Evolutionary conservation across 768 basidiomycete species (phyloP), one percentile per base, ranked within the genome.

Genomic region (Pleurotus salmoneostramineus): DNA sequence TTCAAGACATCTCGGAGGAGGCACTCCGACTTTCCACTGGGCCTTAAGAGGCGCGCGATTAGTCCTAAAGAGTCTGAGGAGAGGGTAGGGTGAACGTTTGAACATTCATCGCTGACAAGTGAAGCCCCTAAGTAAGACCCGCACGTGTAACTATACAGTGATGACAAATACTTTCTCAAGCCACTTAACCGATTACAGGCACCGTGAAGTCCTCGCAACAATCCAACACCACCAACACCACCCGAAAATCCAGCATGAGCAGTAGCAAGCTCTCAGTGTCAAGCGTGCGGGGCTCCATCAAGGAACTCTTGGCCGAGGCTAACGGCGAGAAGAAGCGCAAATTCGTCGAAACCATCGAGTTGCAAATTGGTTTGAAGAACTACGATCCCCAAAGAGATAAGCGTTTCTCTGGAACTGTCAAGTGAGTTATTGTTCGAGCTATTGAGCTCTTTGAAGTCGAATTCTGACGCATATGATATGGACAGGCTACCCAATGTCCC

Each of bases 321-420:
- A 89, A 77, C 64, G 88, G 88, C 77, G 93, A 94, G 74, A 89
- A 91, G 78, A 90, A 83, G 77, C 87, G 94, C 66, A 95, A 96
- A 75, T 96, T 95, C 71, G 85, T 95, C 62, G 94, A 96, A 83
- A 97, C 95, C 58, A 88, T 96, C 70, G 95, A 97, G 75, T 83
- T 97, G 66, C 94, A 96, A 75, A 92, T 97, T 66, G 95, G 95
- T 65, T 84, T 97, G 69, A 97, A 96, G 83, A 97, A 97, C 85
- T 97, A 97, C 80, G 95, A 99, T 76, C 96, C 97, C 66, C 97
- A 98, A 86, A 83, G 97, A 63, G 97, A 99, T 78, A 99, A 98
- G 83, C 97, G 97, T 93, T 98, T 99, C 91, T 95, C 93, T 63
- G 94, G 94, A 69, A 97, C 94, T 51, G 93, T 96, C 78, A 96